A percentile compares a stretch with the other conserved stretches of the same genome.
These are phyloP conservation scores for Creolimax fragrantissima DNA, from an alignment of 78 protist species.

Conservation along the genomic window DNA sequence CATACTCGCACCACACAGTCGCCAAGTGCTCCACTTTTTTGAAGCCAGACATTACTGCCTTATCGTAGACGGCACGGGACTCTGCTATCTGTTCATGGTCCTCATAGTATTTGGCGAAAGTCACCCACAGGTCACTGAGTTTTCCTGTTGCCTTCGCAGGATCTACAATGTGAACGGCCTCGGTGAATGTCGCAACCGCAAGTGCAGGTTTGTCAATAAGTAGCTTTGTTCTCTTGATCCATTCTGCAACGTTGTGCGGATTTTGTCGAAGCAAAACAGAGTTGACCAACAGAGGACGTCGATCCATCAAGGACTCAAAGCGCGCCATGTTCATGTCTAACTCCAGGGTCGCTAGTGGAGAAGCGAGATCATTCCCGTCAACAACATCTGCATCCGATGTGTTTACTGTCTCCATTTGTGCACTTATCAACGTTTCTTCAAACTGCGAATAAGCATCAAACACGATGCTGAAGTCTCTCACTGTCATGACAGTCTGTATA, in stretches of 20 bases:
- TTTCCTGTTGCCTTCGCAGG: slow-evolving; percentile 28
- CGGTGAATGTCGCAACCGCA: slow-evolving; percentile 51
- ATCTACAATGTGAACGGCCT: slow-evolving; percentile 61
- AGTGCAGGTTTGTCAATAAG: neutral
- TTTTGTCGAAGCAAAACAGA: slow-evolving; percentile 78
- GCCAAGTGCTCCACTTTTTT: slow-evolving; percentile 74
- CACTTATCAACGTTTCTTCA: slow-evolving; percentile 63
- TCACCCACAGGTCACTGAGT: slow-evolving; percentile 16
- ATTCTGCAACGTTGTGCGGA: slow-evolving; percentile 91
- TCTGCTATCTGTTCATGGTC: slow-evolving; percentile 30
- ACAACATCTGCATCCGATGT: neutral
- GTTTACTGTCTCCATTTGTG: neutral
- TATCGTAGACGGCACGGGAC: slow-evolving; percentile 62
- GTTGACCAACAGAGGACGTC: slow-evolving; percentile 60
- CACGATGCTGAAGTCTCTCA: slow-evolving; percentile 81
- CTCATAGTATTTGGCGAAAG: slow-evolving; percentile 32
- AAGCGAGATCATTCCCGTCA: neutral
- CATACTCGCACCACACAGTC: slow-evolving; percentile 77
- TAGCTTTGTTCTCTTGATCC: slow-evolving; percentile 80
- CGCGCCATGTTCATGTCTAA: slow-evolving; percentile 62
- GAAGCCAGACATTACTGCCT: slow-evolving; percentile 34
- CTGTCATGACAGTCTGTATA: slow-evolving; percentile 64
- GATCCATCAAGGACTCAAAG: slow-evolving; percentile 54
- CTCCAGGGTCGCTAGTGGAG: neutral
- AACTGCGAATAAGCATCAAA: slow-evolving; percentile 91